Evolutionary conservation across 2,329 filamentous ascomycete species (phyloP).

Genomic region (Fusarium sp.): DNA sequence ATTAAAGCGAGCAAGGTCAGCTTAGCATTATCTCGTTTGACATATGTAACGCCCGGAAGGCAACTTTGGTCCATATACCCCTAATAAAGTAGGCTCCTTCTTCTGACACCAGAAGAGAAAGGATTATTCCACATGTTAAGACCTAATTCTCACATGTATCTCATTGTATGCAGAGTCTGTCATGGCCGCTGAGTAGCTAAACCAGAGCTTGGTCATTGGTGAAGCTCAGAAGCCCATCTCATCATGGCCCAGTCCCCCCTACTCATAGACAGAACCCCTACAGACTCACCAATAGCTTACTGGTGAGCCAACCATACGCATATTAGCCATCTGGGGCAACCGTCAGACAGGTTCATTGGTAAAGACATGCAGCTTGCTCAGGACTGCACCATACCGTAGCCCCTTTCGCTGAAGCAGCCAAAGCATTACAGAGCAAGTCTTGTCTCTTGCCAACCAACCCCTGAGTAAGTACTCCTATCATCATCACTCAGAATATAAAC

Average conservation of each 20-base stretch:
- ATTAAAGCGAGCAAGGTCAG: too few species aligned
- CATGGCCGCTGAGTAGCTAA: fast-evolving
- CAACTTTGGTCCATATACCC: too few species aligned
- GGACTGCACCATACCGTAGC: neutral
- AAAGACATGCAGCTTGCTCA: neutral
- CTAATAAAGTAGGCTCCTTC: neutral
- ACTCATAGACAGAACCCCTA: neutral
- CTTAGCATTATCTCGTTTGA: too few species aligned
- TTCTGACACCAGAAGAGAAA: neutral
- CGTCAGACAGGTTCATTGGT: neutral
- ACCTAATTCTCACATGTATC: neutral
- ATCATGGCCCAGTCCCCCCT: too few species aligned
- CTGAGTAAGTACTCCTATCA: too few species aligned
- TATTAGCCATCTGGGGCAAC: neutral
- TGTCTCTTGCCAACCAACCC: neutral
- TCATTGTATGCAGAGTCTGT: neutral
- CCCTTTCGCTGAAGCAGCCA: neutral
- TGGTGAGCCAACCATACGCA: neutral
- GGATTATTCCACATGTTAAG: neutral
- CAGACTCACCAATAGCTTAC: neutral
- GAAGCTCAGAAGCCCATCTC: neutral
- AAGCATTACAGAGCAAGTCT: neutral
- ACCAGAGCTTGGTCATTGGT: neutral
- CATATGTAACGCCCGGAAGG: neutral
- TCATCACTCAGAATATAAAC: too few species aligned